A percentile compares a stretch with the other conserved stretches of the same genome.
These are phyloP conservation scores for Sclerotinia minor DNA, from an alignment of 2,329 filamentous ascomycete species.

Conservation along the genomic window DNA sequence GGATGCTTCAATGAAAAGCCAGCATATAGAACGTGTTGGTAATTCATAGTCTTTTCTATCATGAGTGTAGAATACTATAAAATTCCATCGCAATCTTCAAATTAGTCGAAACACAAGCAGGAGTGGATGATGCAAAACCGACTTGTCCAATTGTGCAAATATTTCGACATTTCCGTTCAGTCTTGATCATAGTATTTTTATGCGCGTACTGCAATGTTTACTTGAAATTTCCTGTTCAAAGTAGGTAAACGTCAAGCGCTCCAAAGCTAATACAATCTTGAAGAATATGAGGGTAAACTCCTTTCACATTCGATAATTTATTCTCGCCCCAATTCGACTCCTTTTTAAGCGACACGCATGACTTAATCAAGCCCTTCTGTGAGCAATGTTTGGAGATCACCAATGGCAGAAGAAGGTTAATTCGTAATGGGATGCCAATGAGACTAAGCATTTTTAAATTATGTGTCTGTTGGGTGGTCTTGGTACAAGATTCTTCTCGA, in stretches of 20 bases:
- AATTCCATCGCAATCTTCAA: no score
- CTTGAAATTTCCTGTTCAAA: no score
- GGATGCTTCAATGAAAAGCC: no score
- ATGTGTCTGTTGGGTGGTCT: background rate
- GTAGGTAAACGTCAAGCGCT: background rate
- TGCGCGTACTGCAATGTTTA: no score
- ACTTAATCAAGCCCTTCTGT: background rate
- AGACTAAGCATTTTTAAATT: background rate
- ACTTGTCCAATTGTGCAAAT: no score
- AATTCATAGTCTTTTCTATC: no score
- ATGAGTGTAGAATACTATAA: no score
- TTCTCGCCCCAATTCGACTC: accelerated
- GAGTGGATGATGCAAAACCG: no score
- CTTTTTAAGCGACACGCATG: background rate
- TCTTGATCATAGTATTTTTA: no score
- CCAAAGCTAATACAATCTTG: background rate
- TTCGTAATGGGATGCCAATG: background rate
- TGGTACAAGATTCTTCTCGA: accelerated
- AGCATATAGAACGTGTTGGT: no score
- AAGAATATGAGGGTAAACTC: background rate
- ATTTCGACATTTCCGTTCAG: no score
- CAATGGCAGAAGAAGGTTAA: background rate
- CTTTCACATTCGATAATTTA: background rate
- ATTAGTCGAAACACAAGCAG: no score
- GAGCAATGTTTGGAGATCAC: background rate